These are phyloP conservation scores for Neurospora sp. DNA, from an alignment of 2,329 filamentous ascomycete genomes.

Conservation along the genomic window DNA sequence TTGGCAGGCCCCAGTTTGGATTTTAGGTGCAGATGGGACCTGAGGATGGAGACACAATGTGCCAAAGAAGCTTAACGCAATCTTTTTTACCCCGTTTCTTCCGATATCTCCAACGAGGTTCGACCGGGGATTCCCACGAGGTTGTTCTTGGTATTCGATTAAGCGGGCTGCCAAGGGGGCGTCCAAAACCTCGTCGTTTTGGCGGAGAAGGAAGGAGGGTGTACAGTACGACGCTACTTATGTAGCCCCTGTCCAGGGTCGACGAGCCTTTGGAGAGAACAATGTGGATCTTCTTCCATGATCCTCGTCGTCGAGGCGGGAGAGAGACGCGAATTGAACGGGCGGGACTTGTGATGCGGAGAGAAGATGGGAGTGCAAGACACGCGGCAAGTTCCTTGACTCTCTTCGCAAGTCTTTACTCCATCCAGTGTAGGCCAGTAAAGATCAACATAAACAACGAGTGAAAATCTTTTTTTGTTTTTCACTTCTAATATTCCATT, in stretches of 20 bases:
- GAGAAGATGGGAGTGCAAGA: neutral
- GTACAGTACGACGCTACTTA: neutral
- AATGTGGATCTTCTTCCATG: neutral
- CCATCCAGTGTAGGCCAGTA: neutral
- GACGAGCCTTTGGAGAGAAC: neutral
- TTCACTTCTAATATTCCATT: neutral
- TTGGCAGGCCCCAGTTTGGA: neutral
- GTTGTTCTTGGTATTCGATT: neutral
- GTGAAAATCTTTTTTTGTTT: neutral
- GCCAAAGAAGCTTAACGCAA: neutral
- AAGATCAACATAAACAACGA: neutral
- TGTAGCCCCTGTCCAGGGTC: neutral
- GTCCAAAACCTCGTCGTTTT: neutral
- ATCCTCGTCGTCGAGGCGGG: neutral
- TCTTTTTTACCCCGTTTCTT: neutral
- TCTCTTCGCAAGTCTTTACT: neutral
- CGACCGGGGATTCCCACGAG: neutral
- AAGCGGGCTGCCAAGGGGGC: neutral
- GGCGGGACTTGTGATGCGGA: neutral
- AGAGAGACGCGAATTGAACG: neutral
- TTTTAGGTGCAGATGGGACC: neutral
- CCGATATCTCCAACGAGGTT: neutral
- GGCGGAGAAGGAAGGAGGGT: neutral
- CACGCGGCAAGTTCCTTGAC: neutral
- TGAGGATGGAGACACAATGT: neutral